Base-by-base conservation (phyloP, 441 rosid genomes). In the Aleurites moluccanus region DNA sequence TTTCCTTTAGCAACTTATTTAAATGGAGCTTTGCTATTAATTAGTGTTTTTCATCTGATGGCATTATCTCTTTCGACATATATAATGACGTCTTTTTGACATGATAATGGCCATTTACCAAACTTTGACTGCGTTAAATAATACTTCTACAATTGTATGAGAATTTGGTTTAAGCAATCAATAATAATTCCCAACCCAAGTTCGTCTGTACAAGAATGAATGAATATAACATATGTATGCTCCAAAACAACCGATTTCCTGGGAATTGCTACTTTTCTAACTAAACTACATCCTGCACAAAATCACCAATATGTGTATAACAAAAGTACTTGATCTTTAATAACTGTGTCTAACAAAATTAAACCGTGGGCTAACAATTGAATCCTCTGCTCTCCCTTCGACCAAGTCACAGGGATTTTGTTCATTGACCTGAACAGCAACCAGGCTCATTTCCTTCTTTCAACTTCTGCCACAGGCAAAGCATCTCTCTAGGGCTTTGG, bases 381-480 rank as follows among this genome's bases (percentile, higher is more conserved):
- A 49, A 49, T 49, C 16, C n/a, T 49, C 53, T 49, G 13, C 14
- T 27, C 30, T 25, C 62, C 10, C 15, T 50, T 50, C 55, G 16
- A 50, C 55, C 16, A 50, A 3, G 55, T 50, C 4, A 50, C 10
- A 52, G 23, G 6, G n/a, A 20, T 20, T 25, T 59, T 23, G 35
- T 35, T 59, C 64, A 27, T 59, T 13, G 18, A 59, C 35, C 35
- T 25, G 64, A 59, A 59, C 64, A 59, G 64, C 64, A 59, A 27
- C 14, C 18, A 13, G 38, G 38, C 38, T 59, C 85, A 72, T 86
- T 88, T 64, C 88, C 89, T 62, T 90, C 90, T 83, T 87, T 83
- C 77, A 91, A 87, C 67, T 91, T 92, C 85, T 91, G 95, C 98
- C 99, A 93, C 28, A 96, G 90, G 49, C 99, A 96, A 60, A 89